phyloP scores from a whole-genome alignment of 2,329 filamentous ascomycete genomes.

The Neurospora crassa region DNA sequence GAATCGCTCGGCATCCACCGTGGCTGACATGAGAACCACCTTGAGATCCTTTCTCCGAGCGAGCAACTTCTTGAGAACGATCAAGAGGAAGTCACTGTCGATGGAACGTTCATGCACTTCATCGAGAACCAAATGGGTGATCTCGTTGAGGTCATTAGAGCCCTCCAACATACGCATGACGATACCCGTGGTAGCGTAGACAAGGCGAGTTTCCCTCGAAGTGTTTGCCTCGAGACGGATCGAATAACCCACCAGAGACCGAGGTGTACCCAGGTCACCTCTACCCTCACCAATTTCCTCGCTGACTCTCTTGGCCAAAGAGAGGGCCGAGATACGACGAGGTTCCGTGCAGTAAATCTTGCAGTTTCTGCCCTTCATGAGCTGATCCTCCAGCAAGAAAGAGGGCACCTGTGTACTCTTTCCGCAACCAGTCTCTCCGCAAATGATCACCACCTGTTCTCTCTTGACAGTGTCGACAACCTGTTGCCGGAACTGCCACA shows the following conservation, averaged over 20 bases:
- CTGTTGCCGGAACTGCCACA: constrained; percentile 74
- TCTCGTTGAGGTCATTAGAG: constrained; percentile 73
- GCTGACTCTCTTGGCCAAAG: constrained; percentile 82
- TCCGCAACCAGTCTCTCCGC: constrained; percentile 92
- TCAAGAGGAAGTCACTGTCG: constrained; percentile 95
- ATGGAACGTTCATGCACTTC: constrained; percentile 97
- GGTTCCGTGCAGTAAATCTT: constrained; percentile 96
- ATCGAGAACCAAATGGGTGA: constrained; percentile 92
- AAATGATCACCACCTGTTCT: constrained; percentile 84
- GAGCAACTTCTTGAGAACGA: constrained; percentile 84
- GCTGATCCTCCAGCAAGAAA: constrained; percentile 82
- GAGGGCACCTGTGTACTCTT: constrained; percentile 98
- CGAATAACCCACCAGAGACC: constrained; percentile 87
- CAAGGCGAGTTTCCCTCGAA: constrained; percentile 68
- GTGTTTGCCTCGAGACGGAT: constrained; percentile 88
- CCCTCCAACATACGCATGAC: constrained; percentile 97
- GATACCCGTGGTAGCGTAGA: constrained; percentile 86
- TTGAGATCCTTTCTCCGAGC: constrained; percentile 79
- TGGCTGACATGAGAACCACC: constrained; percentile 99
- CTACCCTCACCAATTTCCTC: constrained; percentile 85
- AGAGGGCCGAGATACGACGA: constrained; percentile 90
- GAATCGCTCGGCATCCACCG: constrained; percentile 85
- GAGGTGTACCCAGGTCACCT: constrained; percentile 68
- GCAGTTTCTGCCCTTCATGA: constrained; percentile 69
- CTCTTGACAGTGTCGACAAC: constrained; percentile 69